phyloP scores from a whole-genome alignment of 1,284 basidiomycete species.

The Wallemia mellicola region DNA sequence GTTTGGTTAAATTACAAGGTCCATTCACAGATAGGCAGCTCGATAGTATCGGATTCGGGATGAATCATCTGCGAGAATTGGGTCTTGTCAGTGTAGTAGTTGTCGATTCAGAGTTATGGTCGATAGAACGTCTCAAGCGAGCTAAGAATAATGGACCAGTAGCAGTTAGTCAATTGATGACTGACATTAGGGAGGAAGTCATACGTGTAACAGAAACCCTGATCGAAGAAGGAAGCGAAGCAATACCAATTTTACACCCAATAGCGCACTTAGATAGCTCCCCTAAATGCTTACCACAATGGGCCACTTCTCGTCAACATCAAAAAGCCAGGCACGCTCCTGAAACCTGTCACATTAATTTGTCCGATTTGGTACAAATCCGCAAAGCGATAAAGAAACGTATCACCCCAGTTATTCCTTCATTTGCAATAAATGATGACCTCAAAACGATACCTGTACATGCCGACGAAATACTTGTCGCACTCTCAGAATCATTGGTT shows the following conservation, averaged over 20 bases:
- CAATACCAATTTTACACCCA: conserved; percentile 62
- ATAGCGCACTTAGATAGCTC: conserved; percentile 37
- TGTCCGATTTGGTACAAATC: conserved; percentile 47
- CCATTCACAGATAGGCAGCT: conserved; percentile 89
- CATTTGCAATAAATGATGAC: conserved; percentile 69
- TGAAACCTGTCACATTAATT: conserved; percentile 42
- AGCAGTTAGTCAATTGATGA: conserved; percentile 13
- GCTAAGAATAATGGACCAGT: conserved; percentile 12
- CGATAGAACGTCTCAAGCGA: conserved; percentile 23
- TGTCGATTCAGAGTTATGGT: conserved; percentile 55
- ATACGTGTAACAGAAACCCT: conserved; percentile 58
- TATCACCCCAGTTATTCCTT: conserved; percentile 88
- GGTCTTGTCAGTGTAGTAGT: conserved; percentile 85
- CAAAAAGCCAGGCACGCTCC: conserved; percentile 16
- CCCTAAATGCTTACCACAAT: conserved; percentile 7
- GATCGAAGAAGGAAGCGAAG: conserved; percentile 51
- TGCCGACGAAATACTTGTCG: conserved; percentile 69
- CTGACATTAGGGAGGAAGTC: conserved; percentile 32
- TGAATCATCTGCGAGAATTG: conserved; percentile 82
- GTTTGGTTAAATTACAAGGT: conserved; percentile 87
- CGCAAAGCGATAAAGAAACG: conserved; percentile 63
- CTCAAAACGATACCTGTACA: conserved; percentile 59
- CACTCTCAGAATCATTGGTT: conserved; percentile 33
- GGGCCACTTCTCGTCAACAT: conserved; percentile 7
- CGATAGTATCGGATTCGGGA: conserved; percentile 67